phyloP scores from a whole-genome alignment of 257 asterid genomes.

The Galeopsis tetrahit region DNA sequence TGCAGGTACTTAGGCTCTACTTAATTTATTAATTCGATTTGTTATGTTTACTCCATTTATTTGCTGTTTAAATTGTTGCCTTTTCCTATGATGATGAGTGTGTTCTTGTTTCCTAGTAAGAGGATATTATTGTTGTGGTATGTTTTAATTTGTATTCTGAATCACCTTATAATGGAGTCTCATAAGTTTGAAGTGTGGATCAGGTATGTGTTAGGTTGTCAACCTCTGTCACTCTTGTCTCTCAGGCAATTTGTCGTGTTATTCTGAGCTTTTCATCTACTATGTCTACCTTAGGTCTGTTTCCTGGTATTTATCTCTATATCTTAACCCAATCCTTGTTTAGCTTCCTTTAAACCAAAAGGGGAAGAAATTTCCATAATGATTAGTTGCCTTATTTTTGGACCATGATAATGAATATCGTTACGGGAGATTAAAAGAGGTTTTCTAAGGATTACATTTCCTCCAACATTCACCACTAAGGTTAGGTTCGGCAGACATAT shows the following conservation, averaged over 20 bases:
- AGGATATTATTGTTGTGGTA: neutral
- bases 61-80: constrained; percentile 3
- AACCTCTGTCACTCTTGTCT: constrained; percentile 6
- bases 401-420: neutral
- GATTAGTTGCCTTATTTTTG: constrained; percentile 9
- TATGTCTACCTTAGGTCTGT: neutral
- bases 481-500: neutral
- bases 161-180: neutral
- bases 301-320: neutral
- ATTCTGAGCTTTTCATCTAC: neutral
- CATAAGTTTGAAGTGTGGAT: neutral
- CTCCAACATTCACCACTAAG: neutral
- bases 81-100: constrained; percentile 21
- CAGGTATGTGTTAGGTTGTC: neutral
- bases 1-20: constrained; percentile 66
- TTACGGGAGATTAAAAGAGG: neutral
- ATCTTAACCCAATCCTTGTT: neutral
- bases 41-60: neutral
- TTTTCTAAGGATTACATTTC: neutral
- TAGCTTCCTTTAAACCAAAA: neutral
- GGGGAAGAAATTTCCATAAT: neutral
- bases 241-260: neutral
- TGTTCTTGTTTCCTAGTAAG: constrained; percentile 3
- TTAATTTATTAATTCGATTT: constrained; percentile 12
- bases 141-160: constrained; percentile 2